Evolutionary conservation across 306 rosid genomes (phyloP), one percentile per base, ranked within the genome.

Genomic region (Medicago lupulina): DNA sequence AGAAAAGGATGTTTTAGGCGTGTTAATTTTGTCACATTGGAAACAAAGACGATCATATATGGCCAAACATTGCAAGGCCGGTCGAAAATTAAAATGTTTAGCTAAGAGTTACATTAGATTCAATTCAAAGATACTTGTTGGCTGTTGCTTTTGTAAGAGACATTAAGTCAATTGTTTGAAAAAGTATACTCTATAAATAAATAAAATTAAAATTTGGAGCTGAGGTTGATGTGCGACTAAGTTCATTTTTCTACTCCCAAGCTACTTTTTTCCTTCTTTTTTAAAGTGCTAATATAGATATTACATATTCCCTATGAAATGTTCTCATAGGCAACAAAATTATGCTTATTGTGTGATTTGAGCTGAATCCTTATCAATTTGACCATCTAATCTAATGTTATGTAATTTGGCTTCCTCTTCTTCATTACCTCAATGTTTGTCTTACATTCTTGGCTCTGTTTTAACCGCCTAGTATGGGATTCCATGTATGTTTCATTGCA

Each of bases 1-100:
- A 61, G 17, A 61, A 31, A 61, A 61, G 12, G 67, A 61, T 61
- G 67, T 61, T 7, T 61, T 31, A 58, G 67, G 41, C 67, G 43
- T 61, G 19, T 21, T 67, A 44, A 57, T 79, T 80, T 38, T 67
- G 62, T 80, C 34, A n/a, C 47, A 47, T 73, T 65, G 83, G n/a
- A 80, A 74, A 80, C 76, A 80, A 73, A 58, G 83, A 80, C 47
- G n/a, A 73, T 19, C 54, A 73, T 3, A 34, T 73, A 47, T 55
- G 57, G 43, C 61, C 70, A 74, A 73, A 50, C 2, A 17, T 70
- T 70, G 4, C 61, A 41, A 44, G 83, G 83, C 83, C 83, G 83
- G 83, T 80, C 83, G 79, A 68, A 74, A 25, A 54, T 34, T 62
- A 69, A 39, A 16, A 54, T 67, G 55, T 67, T 41, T 67, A 67